A percentile compares a stretch with the other conserved stretches of the same genome.
These are phyloP conservation scores for Fragaria nilgerrensis DNA, from an alignment of 306 rosid species.

Conservation along the genomic window DNA sequence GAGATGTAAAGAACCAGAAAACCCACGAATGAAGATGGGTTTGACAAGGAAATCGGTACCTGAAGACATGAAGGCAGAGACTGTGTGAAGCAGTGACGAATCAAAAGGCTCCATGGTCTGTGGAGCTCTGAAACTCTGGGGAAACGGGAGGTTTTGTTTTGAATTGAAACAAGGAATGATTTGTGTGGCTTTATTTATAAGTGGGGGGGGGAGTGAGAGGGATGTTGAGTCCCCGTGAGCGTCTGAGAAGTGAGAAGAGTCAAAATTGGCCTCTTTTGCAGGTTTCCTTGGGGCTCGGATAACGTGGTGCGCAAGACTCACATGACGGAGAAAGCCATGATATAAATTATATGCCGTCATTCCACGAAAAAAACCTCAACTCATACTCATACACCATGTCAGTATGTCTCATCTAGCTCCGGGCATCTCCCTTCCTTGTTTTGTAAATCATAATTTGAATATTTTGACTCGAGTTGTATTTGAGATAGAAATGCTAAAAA, in stretches of 20 bases:
- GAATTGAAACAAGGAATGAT: not conserved
- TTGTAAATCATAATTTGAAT: too few species aligned
- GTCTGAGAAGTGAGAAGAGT: not conserved
- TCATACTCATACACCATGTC: too few species aligned
- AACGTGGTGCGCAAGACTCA: constrained; percentile 34
- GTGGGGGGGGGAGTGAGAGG: too few species aligned
- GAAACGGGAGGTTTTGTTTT: constrained; percentile 2
- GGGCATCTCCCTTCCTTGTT: too few species aligned
- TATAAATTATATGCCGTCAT: not conserved
- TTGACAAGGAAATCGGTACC: constrained; percentile 34
- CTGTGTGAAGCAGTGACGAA: constrained; percentile 13
- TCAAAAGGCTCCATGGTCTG: constrained; percentile 28
- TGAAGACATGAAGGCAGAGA: constrained; percentile 21
- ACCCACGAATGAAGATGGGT: constrained; percentile 42
- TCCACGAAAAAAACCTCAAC: too few species aligned
- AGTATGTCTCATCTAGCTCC: too few species aligned
- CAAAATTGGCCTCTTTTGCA: not conserved
- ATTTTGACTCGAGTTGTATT: too few species aligned
- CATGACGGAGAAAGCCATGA: constrained; percentile 2
- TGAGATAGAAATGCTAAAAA: too few species aligned
- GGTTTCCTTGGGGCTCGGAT: constrained; percentile 4
- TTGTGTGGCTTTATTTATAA: not conserved
- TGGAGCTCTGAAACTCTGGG: not conserved
- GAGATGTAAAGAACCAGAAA: constrained; percentile 51
- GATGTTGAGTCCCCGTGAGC: too few species aligned